Base-by-base conservation (phyloP, 1,284 basidiomycete species). In the Farysia itapuensis region DNA sequence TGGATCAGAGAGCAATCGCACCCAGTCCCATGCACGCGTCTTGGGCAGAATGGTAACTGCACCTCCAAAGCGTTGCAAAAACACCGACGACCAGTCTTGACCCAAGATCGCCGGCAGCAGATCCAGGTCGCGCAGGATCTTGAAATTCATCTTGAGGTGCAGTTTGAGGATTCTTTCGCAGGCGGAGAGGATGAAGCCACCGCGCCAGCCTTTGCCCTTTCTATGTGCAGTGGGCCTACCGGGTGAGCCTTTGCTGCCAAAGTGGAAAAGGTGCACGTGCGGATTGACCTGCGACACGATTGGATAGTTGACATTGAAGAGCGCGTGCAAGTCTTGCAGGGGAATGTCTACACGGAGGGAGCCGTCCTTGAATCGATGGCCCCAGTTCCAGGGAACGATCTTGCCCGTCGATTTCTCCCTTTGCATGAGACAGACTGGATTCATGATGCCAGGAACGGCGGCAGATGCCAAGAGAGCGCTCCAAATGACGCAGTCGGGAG, bases 231-330 rank as follows among this genome's bases (percentile, higher is more conserved):
- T 93, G 0, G 93, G 93, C 67, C 86, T 86, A 21, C 94, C 94
- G 3, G 93, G 90, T 0, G 91, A 90, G 4, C 94, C 94, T 66
- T 90, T 83, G 22, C 91, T 88, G 1, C 90, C 90, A 71, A 96
- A 97, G 79, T 95, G 94, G 80, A 98, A 98, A n/a, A 97, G 72
- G 77, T 97, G 94, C 11, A 98, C 90, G 76, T 98, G 95, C 0
- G 93, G 94, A 71, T 97, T 98, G 22, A 90, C 92, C 79, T 93
- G 93, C 1, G 89, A 92, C 25, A 98, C 94, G 36, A 97, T 87
- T 2, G 90, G 89, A 77, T 95, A 87, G 58, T 92, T 96, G 50
- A 95, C 92, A 52, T 79, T 90, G 61, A 65, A 78, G 22, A 74
- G 66, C 6, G 77, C 60, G 73, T 97, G 94, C 23, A 97, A 81